A percentile compares a stretch with the other conserved stretches of the same genome.
Conservation (phyloP, 345 rosid genomes). For the Populus alba region DNA sequence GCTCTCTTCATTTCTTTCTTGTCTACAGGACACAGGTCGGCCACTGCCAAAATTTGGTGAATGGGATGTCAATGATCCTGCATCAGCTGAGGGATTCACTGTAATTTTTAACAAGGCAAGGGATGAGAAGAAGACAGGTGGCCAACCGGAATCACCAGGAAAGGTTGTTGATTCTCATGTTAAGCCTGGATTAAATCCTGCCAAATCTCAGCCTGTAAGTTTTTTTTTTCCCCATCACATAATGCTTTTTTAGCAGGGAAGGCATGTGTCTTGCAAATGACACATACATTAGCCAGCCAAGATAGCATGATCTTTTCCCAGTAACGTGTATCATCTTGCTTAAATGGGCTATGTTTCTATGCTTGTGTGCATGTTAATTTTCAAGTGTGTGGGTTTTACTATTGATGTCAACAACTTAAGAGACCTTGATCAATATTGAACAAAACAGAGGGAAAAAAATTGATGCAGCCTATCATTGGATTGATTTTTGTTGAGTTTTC, state of each 20-base stretch:
- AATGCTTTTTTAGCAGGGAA: background rate
- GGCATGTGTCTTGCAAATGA: background rate
- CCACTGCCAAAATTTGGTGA: conserved; percentile 95
- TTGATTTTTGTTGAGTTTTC: background rate
- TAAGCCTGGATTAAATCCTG: conserved; percentile 56
- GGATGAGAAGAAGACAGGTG: conserved; percentile 91
- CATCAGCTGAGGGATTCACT: conserved; percentile 92
- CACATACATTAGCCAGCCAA: background rate
- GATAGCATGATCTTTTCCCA: background rate
- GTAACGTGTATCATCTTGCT: background rate
- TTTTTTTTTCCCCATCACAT: conserved; percentile 2
- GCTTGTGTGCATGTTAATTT: background rate
- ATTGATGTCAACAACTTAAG: background rate
- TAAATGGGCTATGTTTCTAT: background rate
- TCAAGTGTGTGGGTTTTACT: background rate
- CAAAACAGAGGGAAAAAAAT: background rate
- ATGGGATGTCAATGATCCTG: conserved; percentile 94
- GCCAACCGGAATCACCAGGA: conserved; percentile 63
- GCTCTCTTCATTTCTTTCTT: conserved; percentile 11
- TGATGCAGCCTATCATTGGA: background rate
- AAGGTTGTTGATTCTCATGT: conserved; percentile 43
- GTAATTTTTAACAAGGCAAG: conserved; percentile 91
- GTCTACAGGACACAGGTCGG: conserved; percentile 64
- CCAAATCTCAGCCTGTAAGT: conserved; percentile 79
- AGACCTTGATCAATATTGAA: background rate